Conservation (phyloP, 768 basidiomycete genomes). For the Kwoniella heveanensis region DNA sequence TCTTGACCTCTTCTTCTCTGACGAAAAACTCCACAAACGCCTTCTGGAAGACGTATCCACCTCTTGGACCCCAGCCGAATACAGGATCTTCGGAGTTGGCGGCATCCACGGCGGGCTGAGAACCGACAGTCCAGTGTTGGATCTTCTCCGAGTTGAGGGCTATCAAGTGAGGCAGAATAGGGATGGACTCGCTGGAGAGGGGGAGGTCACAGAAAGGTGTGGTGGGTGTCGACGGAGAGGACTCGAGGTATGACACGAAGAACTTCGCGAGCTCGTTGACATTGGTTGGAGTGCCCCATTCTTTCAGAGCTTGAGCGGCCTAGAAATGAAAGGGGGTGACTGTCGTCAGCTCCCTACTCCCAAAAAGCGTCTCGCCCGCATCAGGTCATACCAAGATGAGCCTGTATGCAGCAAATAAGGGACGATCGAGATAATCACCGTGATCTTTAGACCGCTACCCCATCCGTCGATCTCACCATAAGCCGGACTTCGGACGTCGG, state of each 20-base stretch:
- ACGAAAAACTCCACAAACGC: conserved; percentile 96
- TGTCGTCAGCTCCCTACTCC: no score
- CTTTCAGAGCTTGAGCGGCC: conserved; percentile 66
- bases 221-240: conserved; percentile 67
- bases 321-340: conserved; percentile 57
- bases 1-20: conserved; percentile 53
- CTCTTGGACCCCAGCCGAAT: conserved; percentile 90
- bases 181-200: conserved; percentile 75
- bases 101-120: conserved; percentile 90
- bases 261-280: conserved; percentile 72
- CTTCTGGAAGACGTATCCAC: conserved; percentile 96
- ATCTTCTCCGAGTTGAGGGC: conserved; percentile 65
- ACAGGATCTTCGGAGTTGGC: conserved; percentile 70
- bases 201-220: conserved; percentile 88
- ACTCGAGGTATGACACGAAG: conserved; percentile 75
- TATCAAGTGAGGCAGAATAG: conserved; percentile 76
- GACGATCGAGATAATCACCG: conserved; percentile 33
- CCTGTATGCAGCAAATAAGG: no score
- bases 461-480: conserved; percentile 58
- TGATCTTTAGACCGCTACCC: conserved; percentile 56
- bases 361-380: no score
- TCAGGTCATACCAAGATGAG: no score
- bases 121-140: conserved; percentile 95
- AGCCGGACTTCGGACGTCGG: conserved; percentile 56
- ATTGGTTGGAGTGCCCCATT: conserved; percentile 76